phyloP scores from a whole-genome alignment of 1,284 basidiomycete genomes.

The Mrakiaceae sp. region DNA sequence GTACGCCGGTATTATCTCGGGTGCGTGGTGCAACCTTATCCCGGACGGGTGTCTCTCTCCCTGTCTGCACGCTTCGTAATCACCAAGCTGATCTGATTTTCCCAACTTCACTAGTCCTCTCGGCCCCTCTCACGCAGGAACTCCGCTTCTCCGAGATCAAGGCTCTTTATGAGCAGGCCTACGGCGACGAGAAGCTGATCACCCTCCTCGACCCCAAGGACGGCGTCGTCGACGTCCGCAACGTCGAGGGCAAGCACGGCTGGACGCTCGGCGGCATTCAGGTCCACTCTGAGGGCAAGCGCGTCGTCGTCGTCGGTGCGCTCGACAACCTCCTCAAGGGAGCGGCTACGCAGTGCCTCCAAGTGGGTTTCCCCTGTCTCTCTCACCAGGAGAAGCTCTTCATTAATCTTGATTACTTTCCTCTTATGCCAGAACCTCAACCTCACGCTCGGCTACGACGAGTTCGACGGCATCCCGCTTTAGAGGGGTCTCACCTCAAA shows the following conservation, averaged over 20 bases:
- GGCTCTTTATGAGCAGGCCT: slow-evolving; percentile 66
- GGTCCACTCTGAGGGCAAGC: slow-evolving; percentile 73
- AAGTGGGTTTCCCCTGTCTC: slow-evolving; percentile 45
- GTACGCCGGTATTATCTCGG: slow-evolving; percentile 89
- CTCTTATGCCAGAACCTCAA: slow-evolving; percentile 68
- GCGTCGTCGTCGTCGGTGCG: slow-evolving; percentile 86
- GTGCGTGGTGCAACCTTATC: too few relatives aligned
- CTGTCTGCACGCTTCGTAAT: too few relatives aligned
- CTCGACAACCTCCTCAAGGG: slow-evolving; percentile 95
- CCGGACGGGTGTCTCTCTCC: too few relatives aligned
- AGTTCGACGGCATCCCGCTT: slow-evolving; percentile 67
- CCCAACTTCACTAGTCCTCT: slow-evolving; percentile 42
- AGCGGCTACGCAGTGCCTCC: slow-evolving; percentile 92
- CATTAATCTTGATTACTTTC: background rate
- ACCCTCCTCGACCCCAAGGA: slow-evolving; percentile 41
- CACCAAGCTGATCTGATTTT: too few relatives aligned
- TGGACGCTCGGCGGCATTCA: slow-evolving; percentile 90
- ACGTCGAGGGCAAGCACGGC: slow-evolving; percentile 72
- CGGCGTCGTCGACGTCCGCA: slow-evolving; percentile 62
- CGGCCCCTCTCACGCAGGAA: slow-evolving; percentile 58
- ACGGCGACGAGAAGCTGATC: slow-evolving; percentile 63
- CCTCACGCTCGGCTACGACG: slow-evolving; percentile 83
- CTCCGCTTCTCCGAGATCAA: slow-evolving; percentile 61
- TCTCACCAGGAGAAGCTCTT: background rate
- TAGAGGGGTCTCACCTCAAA: background rate